Conservation (phyloP, 129 eudicot species). For the Arctium lappa region DNA sequence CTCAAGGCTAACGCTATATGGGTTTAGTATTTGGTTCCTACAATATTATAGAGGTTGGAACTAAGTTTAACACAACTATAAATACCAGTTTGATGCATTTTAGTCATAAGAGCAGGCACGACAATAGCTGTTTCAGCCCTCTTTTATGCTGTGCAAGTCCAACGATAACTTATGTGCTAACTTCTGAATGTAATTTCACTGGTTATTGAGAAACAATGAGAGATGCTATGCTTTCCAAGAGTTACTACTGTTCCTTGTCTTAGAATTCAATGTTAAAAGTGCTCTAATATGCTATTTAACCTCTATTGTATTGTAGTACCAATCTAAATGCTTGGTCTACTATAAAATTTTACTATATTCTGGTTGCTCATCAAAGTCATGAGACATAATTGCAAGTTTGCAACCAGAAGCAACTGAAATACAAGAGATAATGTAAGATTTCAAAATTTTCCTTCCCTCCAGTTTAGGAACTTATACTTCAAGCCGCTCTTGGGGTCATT, state of each 20-base stretch:
- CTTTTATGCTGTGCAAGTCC: not conserved
- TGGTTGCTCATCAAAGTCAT: not conserved
- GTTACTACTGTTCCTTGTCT: not conserved
- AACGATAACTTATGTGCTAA: slow-evolving; percentile 17
- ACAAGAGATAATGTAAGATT: not conserved
- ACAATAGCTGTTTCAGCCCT: not conserved
- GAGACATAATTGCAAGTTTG: not conserved
- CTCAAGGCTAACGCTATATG: slow-evolving; percentile 80
- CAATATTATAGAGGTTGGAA: not conserved
- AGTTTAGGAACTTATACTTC: not conserved
- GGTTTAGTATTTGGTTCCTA: slow-evolving; percentile 34
- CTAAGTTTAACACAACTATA: slow-evolving; percentile 3
- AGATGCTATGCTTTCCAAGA: slow-evolving; percentile 1
- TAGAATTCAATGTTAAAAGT: not conserved
- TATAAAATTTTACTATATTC: not conserved
- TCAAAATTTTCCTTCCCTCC: not conserved
- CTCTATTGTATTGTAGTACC: not conserved
- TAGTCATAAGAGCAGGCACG: slow-evolving; percentile 15
- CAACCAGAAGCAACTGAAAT: not conserved
- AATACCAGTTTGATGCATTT: slow-evolving; percentile 6
- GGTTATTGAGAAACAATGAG: slow-evolving; percentile 16
- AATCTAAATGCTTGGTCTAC: not conserved
- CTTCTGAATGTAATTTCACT: slow-evolving; percentile 16
- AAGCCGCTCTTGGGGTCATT: not conserved
- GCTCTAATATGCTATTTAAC: not conserved